A percentile compares a stretch with the other conserved stretches of the same genome.
phyloP scores from a whole-genome alignment of 2,329 filamentous ascomycete genomes.

The Aspergillus costaricaensis region DNA sequence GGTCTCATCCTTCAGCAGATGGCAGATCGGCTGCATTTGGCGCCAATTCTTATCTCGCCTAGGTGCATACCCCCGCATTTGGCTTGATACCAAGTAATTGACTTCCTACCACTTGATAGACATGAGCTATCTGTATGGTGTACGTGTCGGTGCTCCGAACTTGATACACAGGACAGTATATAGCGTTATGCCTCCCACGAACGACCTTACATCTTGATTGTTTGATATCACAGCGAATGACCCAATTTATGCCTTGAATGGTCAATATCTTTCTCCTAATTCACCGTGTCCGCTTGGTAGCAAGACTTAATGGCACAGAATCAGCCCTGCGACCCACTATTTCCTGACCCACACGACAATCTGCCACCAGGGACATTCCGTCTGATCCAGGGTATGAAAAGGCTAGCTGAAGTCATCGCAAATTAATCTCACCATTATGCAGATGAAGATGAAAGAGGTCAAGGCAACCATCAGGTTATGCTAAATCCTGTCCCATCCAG shows the following conservation, averaged over 20 bases:
- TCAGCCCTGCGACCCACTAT: neutral
- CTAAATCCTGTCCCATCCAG: conserved; percentile 42
- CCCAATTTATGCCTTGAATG: too few species aligned
- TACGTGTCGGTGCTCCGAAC: neutral
- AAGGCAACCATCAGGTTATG: conserved; percentile 24
- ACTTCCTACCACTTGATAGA: neutral
- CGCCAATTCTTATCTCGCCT: neutral
- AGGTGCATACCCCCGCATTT: neutral
- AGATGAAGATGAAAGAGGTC: conserved; percentile 19
- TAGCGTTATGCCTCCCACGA: neutral
- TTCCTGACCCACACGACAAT: neutral
- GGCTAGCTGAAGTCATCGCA: neutral
- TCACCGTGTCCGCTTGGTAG: too few species aligned
- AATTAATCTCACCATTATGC: neutral
- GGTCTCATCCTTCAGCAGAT: neutral
- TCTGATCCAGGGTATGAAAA: conserved; percentile 24
- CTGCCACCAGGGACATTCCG: conserved; percentile 30
- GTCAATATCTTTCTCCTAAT: neutral
- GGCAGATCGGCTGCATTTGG: neutral
- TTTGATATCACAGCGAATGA: too few species aligned
- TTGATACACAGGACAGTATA: neutral
- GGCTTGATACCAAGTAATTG: neutral
- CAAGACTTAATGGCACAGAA: conserved; percentile 15
- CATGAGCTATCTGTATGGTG: neutral
- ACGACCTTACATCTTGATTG: too few species aligned